Evolutionary conservation across 805 yeast genomes (phyloP), one percentile per base, ranked within the genome.

Genomic region (Babjeviella inositovora): DNA sequence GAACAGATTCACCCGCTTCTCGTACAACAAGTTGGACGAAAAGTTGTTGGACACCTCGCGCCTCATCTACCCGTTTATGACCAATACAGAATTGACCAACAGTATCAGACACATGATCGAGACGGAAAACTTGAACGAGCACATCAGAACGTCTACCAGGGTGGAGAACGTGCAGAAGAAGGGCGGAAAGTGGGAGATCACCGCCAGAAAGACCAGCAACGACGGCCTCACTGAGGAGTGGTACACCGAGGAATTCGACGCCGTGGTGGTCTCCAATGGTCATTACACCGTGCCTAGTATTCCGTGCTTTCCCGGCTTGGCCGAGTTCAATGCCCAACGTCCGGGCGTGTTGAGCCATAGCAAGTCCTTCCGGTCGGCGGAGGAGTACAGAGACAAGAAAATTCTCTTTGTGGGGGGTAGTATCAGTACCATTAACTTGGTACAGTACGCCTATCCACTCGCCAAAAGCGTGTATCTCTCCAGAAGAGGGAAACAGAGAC

Each of bases 241-340:
- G 68, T 61, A 62, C 29, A 39, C 33, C 13, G 62, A 62, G 25
- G 39, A 38, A 16, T 68, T 57, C 31, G 85, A 76, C 38, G 76
- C 68, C 6, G 63, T 76, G 5, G 63, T 68, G 3, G 41, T 73
- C 7, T 75, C 81, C 5, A 49, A 63, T 6, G 90, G 90, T 2
- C 69, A 68, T 28, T 72, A 61, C 39, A 63, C 71, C 21, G 50
- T 60, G 14, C 87, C 90, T 1, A 55, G 38, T 31, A 43, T 66
- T 23, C 87, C 90, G 2, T 45, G 54, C 11, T 53, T 61, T 20
- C 39, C 44, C 2, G 84, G 84, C 1, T 37, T 76, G 13, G 40
- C 47, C 8, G 58, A 56, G 25, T 70, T 64, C 60, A 41, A 44
- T 22, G 32, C 32, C 7, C 34, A 41, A 21, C 46, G 40, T 31